Base-by-base conservation (phyloP, 345 rosid species). In the Salix purpurea region DNA sequence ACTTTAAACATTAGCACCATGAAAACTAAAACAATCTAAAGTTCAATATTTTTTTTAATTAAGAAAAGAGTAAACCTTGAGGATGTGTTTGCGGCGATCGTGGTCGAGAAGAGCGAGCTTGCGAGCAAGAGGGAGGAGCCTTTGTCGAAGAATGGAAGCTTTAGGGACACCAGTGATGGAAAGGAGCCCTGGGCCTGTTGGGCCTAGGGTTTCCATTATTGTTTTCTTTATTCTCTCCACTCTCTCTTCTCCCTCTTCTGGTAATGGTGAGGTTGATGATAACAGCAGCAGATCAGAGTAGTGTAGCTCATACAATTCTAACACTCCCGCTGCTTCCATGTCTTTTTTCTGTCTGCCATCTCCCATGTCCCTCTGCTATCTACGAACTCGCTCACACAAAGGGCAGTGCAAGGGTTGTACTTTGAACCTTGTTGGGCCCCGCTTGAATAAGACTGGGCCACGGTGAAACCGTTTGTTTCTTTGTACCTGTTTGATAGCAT, bases 141-240 rank as follows among this genome's bases (percentile, higher is more conserved):
- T 83, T 21, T 80, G 88, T 77, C 97, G 93, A 65, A 90, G 91
- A 21, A 84, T 19, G 77, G 88, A 79, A 74, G 84, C 87, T 40
- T 82, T 82, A 21, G 90, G 89, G 71, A 93, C 86, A 42, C 84
- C 90, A 56, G 88, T 84, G 78, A 96, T 48, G 52, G 92, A 86
- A 69, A 93, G 88, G 15, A 93, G 87, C 13, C 94, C 98, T 0
- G 96, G 92, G 60, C 98, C 97, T 5, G 54, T 64, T 2, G 91
- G 94, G 62, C 97, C 98, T 1, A 96, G 85, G 73, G 87, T 86
- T 83, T 90, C 91, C 90, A 90, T 81, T 69, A 95, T 74, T 46
- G 67, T 76, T 60, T 69, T 77, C 83, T 85, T 84, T 67, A 90
- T 56, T 40, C 72, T 26, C 14, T 84, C 83, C 69, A 69, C 73